Evolutionary conservation across 306 rosid species (phyloP).

Genomic region (Quercus dentata): DNA sequence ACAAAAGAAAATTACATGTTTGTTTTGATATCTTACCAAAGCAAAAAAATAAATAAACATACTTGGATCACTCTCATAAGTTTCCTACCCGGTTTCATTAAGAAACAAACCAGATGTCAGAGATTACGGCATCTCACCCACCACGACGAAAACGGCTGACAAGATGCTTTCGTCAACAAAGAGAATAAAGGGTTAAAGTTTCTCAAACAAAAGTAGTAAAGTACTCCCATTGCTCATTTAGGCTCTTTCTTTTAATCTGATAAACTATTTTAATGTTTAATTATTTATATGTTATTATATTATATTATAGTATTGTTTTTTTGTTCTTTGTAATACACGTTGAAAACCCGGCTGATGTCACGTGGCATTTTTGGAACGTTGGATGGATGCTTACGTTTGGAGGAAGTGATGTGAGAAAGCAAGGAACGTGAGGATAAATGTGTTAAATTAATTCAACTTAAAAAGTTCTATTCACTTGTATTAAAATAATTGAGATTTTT

Average conservation of each 20-base stretch:
- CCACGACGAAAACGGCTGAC: not conserved
- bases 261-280: not conserved
- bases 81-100: not conserved
- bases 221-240: not conserved
- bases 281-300: not conserved
- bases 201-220: not conserved
- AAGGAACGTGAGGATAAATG: not conserved
- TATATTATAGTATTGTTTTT: not conserved
- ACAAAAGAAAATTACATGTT: not conserved
- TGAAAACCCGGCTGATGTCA: not conserved
- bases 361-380: not conserved
- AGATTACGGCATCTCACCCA: conserved; percentile 37
- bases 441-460: not conserved
- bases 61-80: not conserved
- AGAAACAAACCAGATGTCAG: conserved; percentile 19
- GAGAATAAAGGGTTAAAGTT: conserved; percentile 11
- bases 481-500: conserved; percentile 13
- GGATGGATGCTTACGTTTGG: not conserved
- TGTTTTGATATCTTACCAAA: not conserved
- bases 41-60: not conserved
- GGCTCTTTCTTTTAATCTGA: not conserved
- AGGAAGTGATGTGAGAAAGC: not conserved
- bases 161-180: conserved; percentile 16
- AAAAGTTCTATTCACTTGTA: not conserved
- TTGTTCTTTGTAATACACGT: not conserved